These are phyloP conservation scores for Ascobolus immersus DNA, from an alignment of 495 filamentous ascomycete species.

Conservation along the genomic window DNA sequence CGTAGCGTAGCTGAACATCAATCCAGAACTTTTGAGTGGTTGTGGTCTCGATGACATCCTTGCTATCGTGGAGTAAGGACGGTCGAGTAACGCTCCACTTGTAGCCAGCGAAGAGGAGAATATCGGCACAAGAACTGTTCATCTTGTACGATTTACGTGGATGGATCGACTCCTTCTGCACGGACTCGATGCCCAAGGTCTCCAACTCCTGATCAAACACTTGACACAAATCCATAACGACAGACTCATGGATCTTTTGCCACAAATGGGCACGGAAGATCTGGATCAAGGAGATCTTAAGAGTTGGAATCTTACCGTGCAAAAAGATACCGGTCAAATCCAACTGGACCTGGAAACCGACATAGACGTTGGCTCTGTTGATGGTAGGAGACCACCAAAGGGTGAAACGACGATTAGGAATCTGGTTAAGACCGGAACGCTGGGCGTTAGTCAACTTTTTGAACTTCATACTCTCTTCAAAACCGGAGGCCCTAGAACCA, in stretches of 20 bases:
- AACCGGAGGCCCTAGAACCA: slow-evolving; percentile 53
- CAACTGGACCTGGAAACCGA: slow-evolving; percentile 97
- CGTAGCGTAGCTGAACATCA: slow-evolving; percentile 92
- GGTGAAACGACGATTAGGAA: slow-evolving; percentile 97
- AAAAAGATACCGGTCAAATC: slow-evolving; percentile 98
- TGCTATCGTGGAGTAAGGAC: slow-evolving; percentile 82
- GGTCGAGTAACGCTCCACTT: slow-evolving; percentile 97
- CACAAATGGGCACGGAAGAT: slow-evolving; percentile 99
- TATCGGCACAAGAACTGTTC: slow-evolving; percentile 99
- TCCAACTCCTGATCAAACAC: slow-evolving; percentile 98
- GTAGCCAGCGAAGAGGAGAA: slow-evolving; percentile 88
- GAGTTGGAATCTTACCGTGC: slow-evolving; percentile 94
- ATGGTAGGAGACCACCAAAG: slow-evolving; percentile 91
- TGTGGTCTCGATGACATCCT: slow-evolving; percentile 82
- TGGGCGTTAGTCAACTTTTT: slow-evolving; percentile 99
- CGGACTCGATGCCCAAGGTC: slow-evolving; percentile 86
- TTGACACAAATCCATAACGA: slow-evolving; percentile 83
- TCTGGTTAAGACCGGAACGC: slow-evolving; percentile 94
- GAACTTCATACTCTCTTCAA: slow-evolving; percentile 86
- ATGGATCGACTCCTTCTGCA: slow-evolving; percentile 99
- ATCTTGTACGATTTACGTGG: slow-evolving; percentile 99
- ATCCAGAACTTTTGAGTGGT: slow-evolving; percentile 99
- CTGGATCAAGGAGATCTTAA: slow-evolving; percentile 97
- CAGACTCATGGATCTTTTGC: slow-evolving; percentile 99
- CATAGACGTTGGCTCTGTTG: slow-evolving; percentile 55